These are phyloP conservation scores for Crithidia sp. DNA, from an alignment of 208 protist species.

Conservation along the genomic window DNA sequence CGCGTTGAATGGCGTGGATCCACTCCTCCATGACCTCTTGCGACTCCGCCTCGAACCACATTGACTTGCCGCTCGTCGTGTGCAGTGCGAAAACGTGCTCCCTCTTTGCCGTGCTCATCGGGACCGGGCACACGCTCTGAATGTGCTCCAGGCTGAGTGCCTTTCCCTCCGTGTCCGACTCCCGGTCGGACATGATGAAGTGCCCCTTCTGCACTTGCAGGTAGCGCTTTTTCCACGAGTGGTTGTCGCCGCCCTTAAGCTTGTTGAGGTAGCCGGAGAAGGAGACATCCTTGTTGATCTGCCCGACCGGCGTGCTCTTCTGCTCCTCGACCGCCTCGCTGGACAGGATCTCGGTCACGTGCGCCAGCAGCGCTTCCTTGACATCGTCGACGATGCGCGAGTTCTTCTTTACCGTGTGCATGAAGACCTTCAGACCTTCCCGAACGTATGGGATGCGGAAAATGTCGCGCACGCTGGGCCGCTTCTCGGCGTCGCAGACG, in stretches of 20 bases:
- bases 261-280: constrained; percentile 79
- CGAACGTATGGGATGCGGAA: constrained; percentile 80
- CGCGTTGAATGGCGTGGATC: constrained; percentile 79
- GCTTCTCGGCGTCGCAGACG: constrained; percentile 69
- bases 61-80: constrained; percentile 82
- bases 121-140: constrained; percentile 80
- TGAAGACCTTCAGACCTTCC: constrained; percentile 82
- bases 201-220: constrained; percentile 75
- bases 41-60: constrained; percentile 82
- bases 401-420: constrained; percentile 85
- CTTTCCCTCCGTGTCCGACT: constrained; percentile 74
- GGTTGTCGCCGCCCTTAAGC: constrained; percentile 62
- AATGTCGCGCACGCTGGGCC: constrained; percentile 72
- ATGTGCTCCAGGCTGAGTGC: constrained; percentile 82
- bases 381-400: constrained; percentile 61
- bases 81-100: constrained; percentile 85
- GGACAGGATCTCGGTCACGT: constrained; percentile 78
- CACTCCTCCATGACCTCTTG: constrained; percentile 82
- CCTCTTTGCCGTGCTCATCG: constrained; percentile 52
- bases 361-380: constrained; percentile 61
- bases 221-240: constrained; percentile 76
- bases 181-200: constrained; percentile 76
- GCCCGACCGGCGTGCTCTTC: constrained; percentile 49
- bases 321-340: constrained; percentile 30
- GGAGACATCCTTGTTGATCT: constrained; percentile 77